phyloP scores from a whole-genome alignment of 78 protist species.

The Pigoraptor vietnamica region DNA sequence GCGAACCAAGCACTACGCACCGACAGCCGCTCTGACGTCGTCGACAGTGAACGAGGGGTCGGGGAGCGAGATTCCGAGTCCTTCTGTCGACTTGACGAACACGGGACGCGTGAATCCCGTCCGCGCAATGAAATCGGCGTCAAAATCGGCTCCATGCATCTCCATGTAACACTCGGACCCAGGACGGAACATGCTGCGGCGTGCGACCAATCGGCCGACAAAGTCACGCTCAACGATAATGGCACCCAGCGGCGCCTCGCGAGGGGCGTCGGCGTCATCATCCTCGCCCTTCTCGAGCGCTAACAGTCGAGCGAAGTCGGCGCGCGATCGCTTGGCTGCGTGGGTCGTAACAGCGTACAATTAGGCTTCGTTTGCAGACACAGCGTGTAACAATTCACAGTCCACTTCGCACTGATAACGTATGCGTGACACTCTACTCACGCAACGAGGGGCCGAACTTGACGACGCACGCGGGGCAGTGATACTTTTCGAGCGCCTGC shows the following conservation, averaged over 20 bases:
- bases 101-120: not conserved
- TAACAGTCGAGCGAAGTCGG: not conserved
- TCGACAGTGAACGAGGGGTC: not conserved
- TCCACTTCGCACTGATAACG: no score
- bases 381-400: no score
- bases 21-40: not conserved
- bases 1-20: not conserved
- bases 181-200: not conserved
- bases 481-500: not conserved
- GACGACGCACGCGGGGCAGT: not conserved
- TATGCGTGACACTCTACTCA: no score
- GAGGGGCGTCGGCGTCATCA: not conserved
- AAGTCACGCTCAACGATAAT: not conserved
- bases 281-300: not conserved
- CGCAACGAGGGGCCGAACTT: not conserved
- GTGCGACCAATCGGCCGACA: not conserved
- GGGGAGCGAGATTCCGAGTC: not conserved
- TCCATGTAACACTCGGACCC: not conserved
- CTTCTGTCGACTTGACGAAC: not conserved
- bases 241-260: not conserved
- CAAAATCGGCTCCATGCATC: not conserved
- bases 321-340: not conserved
- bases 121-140: not conserved
- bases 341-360: not conserved
- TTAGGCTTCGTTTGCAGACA: no score